These are phyloP conservation scores for Takashimella tepidaria DNA, from an alignment of 1,284 basidiomycete genomes.

Conservation along the genomic window DNA sequence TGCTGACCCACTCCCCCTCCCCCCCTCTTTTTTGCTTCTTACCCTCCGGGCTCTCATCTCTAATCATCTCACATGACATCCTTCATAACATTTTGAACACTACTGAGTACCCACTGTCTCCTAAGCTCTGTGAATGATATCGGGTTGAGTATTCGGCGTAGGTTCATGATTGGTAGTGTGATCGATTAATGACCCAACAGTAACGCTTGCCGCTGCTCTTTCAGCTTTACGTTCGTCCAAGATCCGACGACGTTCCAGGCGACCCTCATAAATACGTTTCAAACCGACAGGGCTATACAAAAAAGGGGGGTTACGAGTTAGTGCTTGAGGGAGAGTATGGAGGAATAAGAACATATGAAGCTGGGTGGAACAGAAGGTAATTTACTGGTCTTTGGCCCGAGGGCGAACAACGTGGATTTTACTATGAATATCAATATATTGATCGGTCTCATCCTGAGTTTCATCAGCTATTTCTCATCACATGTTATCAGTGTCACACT, in stretches of 20 bases:
- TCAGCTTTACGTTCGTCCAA: constrained; percentile 7
- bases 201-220: not conserved
- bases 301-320: not conserved
- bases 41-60: too few species aligned
- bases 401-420: constrained; percentile 13
- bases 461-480: too few species aligned
- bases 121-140: too few species aligned
- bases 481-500: not conserved
- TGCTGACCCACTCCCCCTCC: too few species aligned
- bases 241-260: constrained; percentile 24
- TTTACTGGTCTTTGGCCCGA: constrained; percentile 10
- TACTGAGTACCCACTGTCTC: too few species aligned
- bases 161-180: constrained; percentile 11
- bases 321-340: too few species aligned
- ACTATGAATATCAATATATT: constrained; percentile 41
- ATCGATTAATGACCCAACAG: constrained; percentile 17
- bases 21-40: too few species aligned
- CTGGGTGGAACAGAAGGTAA: not conserved
- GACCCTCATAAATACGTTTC: constrained; percentile 38
- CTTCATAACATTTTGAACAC: too few species aligned
- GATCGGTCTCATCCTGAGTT: constrained; percentile 46
- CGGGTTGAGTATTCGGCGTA: too few species aligned
- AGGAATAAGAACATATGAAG: too few species aligned
- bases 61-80: too few species aligned
- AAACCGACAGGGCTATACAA: constrained; percentile 16